phyloP scores from a whole-genome alignment of 164 flowering plant genomes.

The Pachysandra terminalis region DNA sequence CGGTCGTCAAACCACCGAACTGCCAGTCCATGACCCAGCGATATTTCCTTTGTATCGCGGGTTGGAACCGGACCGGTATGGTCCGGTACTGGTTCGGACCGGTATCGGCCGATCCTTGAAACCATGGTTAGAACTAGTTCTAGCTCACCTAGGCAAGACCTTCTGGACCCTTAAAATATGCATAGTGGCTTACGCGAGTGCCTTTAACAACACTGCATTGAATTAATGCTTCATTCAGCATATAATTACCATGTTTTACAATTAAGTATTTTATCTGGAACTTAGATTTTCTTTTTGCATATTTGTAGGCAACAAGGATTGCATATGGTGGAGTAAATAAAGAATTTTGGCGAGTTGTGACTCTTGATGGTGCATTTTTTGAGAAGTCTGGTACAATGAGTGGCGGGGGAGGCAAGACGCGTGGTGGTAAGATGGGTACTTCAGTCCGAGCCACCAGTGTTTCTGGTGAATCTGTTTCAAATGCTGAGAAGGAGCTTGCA shows the following conservation, averaged over 20 bases:
- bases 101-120: no score
- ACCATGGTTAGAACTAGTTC: no score
- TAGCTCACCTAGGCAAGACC: no score
- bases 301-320: conserved; percentile 78
- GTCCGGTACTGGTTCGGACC: no score
- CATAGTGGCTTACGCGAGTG: no score
- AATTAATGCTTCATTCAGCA: no score
- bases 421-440: conserved; percentile 96
- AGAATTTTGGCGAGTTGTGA: conserved; percentile 85
- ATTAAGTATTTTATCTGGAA: background rate
- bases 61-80: no score
- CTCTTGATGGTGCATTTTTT: conserved; percentile 89
- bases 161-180: no score
- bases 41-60: no score
- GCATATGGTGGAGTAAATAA: conserved; percentile 75
- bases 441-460: conserved; percentile 75
- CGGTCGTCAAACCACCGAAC: no score
- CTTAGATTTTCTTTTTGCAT: conserved; percentile 2
- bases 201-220: no score
- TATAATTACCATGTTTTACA: background rate
- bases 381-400: conserved; percentile 97
- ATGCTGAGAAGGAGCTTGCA: conserved; percentile 73
- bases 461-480: conserved; percentile 63
- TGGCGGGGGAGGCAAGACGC: conserved; percentile 92
- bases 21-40: no score